Evolutionary conservation across 805 yeast genomes (phyloP), one percentile per base, ranked within the genome.

Genomic region (Monosporozyma servazzii): DNA sequence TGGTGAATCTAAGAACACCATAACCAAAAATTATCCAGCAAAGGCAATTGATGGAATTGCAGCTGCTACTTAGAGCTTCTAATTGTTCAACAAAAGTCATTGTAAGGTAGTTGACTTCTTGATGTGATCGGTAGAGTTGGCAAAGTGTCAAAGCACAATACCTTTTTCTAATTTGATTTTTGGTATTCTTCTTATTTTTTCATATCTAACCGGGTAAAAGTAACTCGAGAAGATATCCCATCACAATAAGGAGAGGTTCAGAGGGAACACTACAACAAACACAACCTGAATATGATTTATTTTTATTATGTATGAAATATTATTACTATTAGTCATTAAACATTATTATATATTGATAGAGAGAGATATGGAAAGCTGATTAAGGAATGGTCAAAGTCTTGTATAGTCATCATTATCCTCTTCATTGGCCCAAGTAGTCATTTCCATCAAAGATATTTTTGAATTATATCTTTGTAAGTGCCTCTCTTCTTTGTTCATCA

Each of bases 1-100:
- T 66, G 36, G 86, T 77, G 40, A 82, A 57, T 64, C 85, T 84
- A 58, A 73, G 66, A 2, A 80, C 76, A 42, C 96, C 96, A 45
- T 82, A 69, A n/a, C 76, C 68, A 31, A 85, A 68, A 1, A 80
- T 72, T 11, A 64, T 47, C 63, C 72, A 73, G 23, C 74, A 56
- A 11, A 70, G 33, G 1, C 51, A 56, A 42, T 63, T 67, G 15
- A 57, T 47, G 40, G 50, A 50, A 53, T 48, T 65, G 54, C 56
- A 65, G 55, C 29, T 52, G 46, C 40, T 56, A 31, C 60, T 55
- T 31, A 58, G 36, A 13, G 55, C 57, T 30, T 58, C 52, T 27
- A 66, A 52, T 56, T 65, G 65, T 10, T 54, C 54, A 20, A 61
- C 36, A 45, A 66, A 60, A 11, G 57, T 46, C 55, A 56, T 56